Evolutionary conservation across 352 stramenopile genomes (phyloP), one percentile per base, ranked within the genome.

Genomic region (Phytophthora agathidicida): DNA sequence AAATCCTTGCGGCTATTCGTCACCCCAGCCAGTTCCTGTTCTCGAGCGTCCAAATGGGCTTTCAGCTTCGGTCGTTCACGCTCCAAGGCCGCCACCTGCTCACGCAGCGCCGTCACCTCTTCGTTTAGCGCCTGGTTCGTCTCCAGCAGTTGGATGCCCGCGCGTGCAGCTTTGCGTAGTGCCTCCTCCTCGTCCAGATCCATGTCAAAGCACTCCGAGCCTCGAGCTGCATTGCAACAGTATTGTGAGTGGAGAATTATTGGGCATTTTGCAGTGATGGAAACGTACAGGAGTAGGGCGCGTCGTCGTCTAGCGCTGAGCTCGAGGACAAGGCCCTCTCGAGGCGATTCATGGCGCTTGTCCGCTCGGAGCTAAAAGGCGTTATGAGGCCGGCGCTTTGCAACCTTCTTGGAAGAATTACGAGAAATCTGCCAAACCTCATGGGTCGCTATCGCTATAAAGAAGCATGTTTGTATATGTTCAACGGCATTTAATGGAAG

Each of bases 71-170:
- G 79, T 0, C 68, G 65, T 44, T 89, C 76, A 28, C 51, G 69
- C 60, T 89, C 71, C 28, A 91, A 64, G 41, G 77, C 60, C 19
- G 63, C 64, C 47, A 89, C 60, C 38, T 91, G 82, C n/a, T 74
- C 66, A 7, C 75, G 77, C 32, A 94, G 61, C 10, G 81, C 77
- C 14, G 42, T 48, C 3, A 86, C 80, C 46, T 91, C 77, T 31
- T 80, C 73, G 27, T 85, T 66, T 6, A 94, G 63, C 43, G 87
- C 82, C 26, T 81, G 69, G 35, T 91, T 94, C 49, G 82, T 73
- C 65, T 94, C 84, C 39, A 94, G 56, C 28, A 94, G 56, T 43
- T 84, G 61, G 30, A 94, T 88, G 1, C 84, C 84, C 13, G 79
- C 79, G 30, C 84, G 82, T 9, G 82, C 84, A 26, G 84, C 80